phyloP scores from a whole-genome alignment of 1,284 basidiomycete species.

The Melampsora larici-populina region DNA sequence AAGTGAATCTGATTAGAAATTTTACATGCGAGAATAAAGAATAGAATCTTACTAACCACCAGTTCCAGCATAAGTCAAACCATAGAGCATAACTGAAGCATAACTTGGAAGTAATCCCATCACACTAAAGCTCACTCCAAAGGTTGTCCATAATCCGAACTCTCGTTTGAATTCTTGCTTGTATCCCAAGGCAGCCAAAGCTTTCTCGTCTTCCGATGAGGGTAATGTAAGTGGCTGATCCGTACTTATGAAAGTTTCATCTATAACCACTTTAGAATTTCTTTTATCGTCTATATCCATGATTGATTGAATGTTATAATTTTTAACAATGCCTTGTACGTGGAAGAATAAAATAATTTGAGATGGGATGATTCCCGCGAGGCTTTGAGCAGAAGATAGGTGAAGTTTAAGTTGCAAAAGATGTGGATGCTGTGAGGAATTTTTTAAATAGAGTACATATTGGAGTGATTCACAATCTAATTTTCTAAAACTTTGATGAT shows the following conservation, averaged over 20 bases:
- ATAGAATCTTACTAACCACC: neutral
- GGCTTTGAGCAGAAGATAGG: no score
- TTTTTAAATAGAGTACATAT: no score
- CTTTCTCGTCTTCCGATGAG: slow-evolving; percentile 45
- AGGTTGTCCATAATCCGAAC: slow-evolving; percentile 62
- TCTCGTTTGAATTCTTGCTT: slow-evolving; percentile 71
- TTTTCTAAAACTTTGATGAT: no score
- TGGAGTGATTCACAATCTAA: no score
- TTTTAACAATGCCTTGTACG: no score
- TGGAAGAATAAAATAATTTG: no score
- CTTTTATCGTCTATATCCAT: neutral
- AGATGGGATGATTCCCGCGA: no score
- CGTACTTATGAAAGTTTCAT: neutral
- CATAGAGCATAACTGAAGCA: slow-evolving; percentile 46
- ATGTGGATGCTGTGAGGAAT: no score
- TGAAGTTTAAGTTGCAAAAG: no score
- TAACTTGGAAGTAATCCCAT: slow-evolving; percentile 48
- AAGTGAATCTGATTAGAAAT: neutral
- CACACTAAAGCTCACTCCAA: slow-evolving; percentile 55
- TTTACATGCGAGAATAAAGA: no score
- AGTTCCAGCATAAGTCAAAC: neutral
- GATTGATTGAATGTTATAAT: neutral
- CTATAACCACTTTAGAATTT: neutral
- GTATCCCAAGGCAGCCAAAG: slow-evolving; percentile 68
- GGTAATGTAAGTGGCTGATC: neutral